These are phyloP conservation scores for Saccharomycopsis sp. DNA, from an alignment of 805 yeast species.

Conservation along the genomic window DNA sequence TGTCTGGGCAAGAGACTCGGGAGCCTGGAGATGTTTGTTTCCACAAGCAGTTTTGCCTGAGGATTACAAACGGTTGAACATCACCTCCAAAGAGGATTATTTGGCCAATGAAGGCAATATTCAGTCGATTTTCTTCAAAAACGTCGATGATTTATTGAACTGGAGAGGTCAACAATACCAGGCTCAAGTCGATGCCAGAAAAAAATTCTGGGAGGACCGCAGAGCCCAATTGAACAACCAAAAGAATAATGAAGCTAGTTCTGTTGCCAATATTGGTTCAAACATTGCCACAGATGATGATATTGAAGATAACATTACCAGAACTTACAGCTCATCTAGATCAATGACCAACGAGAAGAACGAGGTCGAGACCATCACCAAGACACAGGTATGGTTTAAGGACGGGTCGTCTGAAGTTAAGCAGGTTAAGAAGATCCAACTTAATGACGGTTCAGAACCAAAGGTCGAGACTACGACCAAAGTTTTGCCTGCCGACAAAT, in stretches of 20 bases:
- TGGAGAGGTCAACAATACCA: conserved; percentile 7
- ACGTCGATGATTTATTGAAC: conserved; percentile 50
- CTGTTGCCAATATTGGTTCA: not conserved
- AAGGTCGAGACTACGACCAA: conserved; percentile 25
- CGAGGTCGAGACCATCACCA: conserved; percentile 35
- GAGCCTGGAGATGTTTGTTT: conserved; percentile 87
- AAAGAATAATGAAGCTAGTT: not conserved
- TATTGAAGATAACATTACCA: conserved; percentile 25
- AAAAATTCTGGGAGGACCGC: conserved; percentile 24
- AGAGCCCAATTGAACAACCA: not conserved
- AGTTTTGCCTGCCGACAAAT: conserved; percentile 5
- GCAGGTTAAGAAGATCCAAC: conserved; percentile 33
- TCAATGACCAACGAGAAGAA: conserved; percentile 37
- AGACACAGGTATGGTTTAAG: conserved; percentile 31
- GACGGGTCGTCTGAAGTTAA: conserved; percentile 39
- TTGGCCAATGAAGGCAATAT: conserved; percentile 37
- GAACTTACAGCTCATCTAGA: conserved; percentile 33
- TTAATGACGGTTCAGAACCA: conserved; percentile 34
- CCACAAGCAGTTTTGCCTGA: conserved; percentile 40
- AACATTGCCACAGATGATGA: not conserved
- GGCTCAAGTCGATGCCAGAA: not conserved
- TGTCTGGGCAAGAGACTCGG: conserved; percentile 70
- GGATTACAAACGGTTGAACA: conserved; percentile 28
- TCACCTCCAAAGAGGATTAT: conserved; percentile 52
- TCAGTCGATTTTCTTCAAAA: conserved; percentile 56